Base-by-base conservation (phyloP, 2,329 filamentous ascomycete genomes). In the Xylariaceae sp. region DNA sequence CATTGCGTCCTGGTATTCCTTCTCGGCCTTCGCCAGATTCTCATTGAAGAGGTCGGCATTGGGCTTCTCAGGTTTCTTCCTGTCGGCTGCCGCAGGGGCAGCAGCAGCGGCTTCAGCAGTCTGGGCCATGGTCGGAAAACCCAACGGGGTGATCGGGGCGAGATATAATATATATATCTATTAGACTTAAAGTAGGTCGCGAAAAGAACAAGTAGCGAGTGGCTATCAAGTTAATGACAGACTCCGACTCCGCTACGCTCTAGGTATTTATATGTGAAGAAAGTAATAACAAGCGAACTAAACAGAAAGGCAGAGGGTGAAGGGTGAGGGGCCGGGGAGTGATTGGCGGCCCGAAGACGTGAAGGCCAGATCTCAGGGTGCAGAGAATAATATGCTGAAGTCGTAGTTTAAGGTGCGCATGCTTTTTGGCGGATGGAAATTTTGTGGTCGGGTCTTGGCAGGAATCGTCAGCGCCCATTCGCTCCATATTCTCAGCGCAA, bases 11-110 rank as follows among this genome's bases (percentile, higher is more conserved):
- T 87, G 79, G 74, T 95, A 87, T 62, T 88, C 89, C 78, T 96
- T 95, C 74, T 97, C 89, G 22, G 88, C 87, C 74, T 87, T 83
- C 47, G 83, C 85, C 57, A 96, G 80, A 60, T 82, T 80, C 70
- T 85, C 81, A 76, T 95, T 91, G 79, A 86, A 99, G 63, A 80
- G 77, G 61, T 86, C 87, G 76, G 94, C 88, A 72, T 96, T 89
- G 44, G 94, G 94, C 80, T 88, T 90, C 74, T 88, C 82, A 50
- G 92, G 91, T 75, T 85, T 90, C 67, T 75, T 69, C 59, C 73
- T 72, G 55, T 66, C 65, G 19, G 72, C 72, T 63, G 71, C 72
- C 58, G 75, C 71, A 56, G 77, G 70, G 52, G 78, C 70, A 45
- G 77, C 69, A 57, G 76, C 72, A 56, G 76, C 71, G 66, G 76